These are phyloP conservation scores for Platanus orientalis DNA, from an alignment of 164 flowering plant species.

Conservation along the genomic window DNA sequence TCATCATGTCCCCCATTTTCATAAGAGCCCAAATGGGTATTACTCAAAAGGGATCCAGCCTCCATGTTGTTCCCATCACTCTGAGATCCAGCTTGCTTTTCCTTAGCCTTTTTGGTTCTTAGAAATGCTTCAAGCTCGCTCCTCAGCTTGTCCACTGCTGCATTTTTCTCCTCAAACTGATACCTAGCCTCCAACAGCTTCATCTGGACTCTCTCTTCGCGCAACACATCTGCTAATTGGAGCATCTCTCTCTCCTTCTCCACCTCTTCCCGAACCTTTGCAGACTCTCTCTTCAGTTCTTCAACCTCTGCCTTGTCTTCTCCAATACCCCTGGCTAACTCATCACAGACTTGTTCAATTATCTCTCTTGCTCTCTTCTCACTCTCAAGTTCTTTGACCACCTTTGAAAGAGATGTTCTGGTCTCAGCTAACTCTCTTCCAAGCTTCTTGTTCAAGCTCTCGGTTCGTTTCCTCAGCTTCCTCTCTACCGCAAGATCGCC, in stretches of 20 bases:
- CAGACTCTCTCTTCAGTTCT: constrained; percentile 59
- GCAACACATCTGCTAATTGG: constrained; percentile 68
- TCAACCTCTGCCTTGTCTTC: constrained; percentile 67
- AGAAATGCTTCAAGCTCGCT: constrained; percentile 57
- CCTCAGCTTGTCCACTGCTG: constrained; percentile 62
- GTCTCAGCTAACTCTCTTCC: constrained; percentile 73
- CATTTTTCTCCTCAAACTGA: constrained; percentile 85
- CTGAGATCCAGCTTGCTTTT: constrained; percentile 24
- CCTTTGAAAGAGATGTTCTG: constrained; percentile 50
- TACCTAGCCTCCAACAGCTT: constrained; percentile 77
- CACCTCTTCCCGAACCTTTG: constrained; percentile 55
- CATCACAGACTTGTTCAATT: constrained; percentile 71
- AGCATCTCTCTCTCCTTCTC: constrained; percentile 93
- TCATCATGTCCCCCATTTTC: constrained; percentile 28
- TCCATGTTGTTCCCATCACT: constrained; percentile 27
- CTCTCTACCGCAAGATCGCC: constrained; percentile 79
- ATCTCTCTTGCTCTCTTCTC: constrained; percentile 74
- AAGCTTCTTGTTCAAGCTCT: constrained; percentile 84
- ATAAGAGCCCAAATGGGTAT: constrained; percentile 18
- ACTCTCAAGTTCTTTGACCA: constrained; percentile 58
- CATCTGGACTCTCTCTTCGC: constrained; percentile 83
- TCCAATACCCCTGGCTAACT: constrained; percentile 60
- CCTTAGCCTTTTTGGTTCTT: constrained; percentile 37
- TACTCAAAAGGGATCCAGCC: constrained; percentile 28
- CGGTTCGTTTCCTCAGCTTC: constrained; percentile 66